Evolutionary conservation across 495 filamentous ascomycete species (phyloP), one percentile per base, ranked within the genome.

Genomic region (Trichoderma virens): DNA sequence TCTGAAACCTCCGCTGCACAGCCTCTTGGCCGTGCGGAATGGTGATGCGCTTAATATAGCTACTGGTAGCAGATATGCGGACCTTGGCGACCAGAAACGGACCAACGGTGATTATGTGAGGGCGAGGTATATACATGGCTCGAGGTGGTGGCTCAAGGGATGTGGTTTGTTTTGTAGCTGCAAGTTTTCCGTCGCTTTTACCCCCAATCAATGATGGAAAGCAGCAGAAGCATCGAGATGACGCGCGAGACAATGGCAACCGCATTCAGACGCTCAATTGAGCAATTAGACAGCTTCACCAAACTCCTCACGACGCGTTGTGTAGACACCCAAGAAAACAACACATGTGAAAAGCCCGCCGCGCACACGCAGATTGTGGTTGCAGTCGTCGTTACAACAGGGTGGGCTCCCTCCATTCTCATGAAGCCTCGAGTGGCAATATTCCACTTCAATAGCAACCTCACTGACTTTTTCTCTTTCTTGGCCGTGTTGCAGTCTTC

Each of bases 1-100:
- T 56, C 25, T 56, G 51, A 56, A 56, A 56, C 51, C 27, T 56
- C 51, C 51, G 51, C 51, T 30, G 51, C 51, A 56, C 51, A 56
- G 51, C 25, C 51, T 30, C 25, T 28, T 30, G 27, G 51, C 51
- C 25, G 23, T 30, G 51, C 51, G 51, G 25, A 56, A 56, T 56
- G 51, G 51, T 30, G 51, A 56, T 56, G 45, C n/a, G n/a, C 13
- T 41, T 41, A 11, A 41, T 11, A 1, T 16, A 41, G 11, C 2
- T 41, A 41, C 13, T 41, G 38, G 38, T 41, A 18, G 38, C 18
- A 41, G n/a, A n/a, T n/a, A n/a, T n/a, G n/a, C n/a, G n/a, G n/a
- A n/a, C n/a, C n/a, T 41, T 41, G 38, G 38, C 13, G 38, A 18
- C 38, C 18, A 18, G 11, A 11, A 16, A 41, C 13, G 18, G 38